Percentiles rank a stretch among this genome's conserved stretches.
Conservation (phyloP, 768 basidiomycete species). For the Tricholoma sp. region DNA sequence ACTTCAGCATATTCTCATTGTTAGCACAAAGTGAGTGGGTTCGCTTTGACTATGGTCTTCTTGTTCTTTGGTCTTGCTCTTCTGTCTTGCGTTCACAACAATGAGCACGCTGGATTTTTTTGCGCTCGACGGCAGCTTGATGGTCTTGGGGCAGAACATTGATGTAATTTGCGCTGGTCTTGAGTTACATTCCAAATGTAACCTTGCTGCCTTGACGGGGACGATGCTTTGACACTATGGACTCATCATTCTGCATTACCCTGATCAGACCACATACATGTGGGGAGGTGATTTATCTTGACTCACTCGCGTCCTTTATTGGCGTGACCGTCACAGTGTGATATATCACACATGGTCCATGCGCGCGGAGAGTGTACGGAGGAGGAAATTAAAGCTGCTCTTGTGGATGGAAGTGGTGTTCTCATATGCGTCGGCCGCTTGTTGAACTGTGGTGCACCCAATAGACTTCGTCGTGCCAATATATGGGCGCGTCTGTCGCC, state of each 20-base stretch:
- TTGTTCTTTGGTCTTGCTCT: not conserved
- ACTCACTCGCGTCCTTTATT: slow-evolving; percentile 4
- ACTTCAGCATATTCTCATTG: not conserved
- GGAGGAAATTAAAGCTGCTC: not conserved
- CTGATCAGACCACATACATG: not conserved
- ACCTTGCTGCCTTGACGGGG: not conserved
- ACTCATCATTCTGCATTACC: not conserved
- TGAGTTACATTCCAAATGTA: not conserved
- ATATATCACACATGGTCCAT: slow-evolving; percentile 1
- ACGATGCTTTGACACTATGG: not conserved
- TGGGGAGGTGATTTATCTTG: not conserved
- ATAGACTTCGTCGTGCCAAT: no score
- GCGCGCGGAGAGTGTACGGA: not conserved
- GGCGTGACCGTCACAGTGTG: not conserved
- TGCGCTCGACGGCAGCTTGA: not conserved
- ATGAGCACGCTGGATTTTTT: not conserved
- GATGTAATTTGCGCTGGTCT: not conserved
- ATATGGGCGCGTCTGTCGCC: not conserved
- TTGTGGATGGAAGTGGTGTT: not conserved
- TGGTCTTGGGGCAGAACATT: not conserved
- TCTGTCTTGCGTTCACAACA: not conserved
- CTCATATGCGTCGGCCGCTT: no score
- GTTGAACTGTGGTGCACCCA: no score
- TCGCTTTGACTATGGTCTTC: not conserved
- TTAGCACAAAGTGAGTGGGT: not conserved